A percentile compares a stretch with the other conserved stretches of the same genome.
These are phyloP conservation scores for Effrenium voratum DNA, from an alignment of 73 alveolate species.

Conservation along the genomic window DNA sequence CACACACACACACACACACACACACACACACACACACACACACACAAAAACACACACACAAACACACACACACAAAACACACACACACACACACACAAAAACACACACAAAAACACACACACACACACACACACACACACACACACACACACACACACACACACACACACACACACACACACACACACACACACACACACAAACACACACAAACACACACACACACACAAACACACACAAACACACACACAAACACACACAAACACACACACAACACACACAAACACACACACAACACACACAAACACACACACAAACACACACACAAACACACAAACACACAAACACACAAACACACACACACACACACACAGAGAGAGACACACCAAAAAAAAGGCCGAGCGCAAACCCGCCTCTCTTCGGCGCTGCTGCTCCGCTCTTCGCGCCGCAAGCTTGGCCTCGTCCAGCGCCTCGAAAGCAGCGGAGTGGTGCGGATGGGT, in stretches of 20 bases:
- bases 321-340: background rate
- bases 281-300: background rate
- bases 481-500: background rate
- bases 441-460: slow-evolving; percentile 64
- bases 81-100: too few relatives aligned
- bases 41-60: too few relatives aligned
- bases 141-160: too few relatives aligned
- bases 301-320: background rate
- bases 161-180: too few relatives aligned
- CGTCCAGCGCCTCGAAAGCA: slow-evolving; percentile 52
- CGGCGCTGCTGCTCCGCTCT: slow-evolving; percentile 89
- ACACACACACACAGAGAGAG: background rate
- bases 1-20: too few relatives aligned
- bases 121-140: too few relatives aligned
- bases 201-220: too few relatives aligned
- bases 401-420: slow-evolving; percentile 39
- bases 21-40: too few relatives aligned
- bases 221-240: background rate
- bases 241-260: background rate
- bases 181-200: too few relatives aligned
- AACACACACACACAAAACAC: too few relatives aligned
- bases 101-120: too few relatives aligned
- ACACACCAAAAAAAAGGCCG: background rate
- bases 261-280: background rate
- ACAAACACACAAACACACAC: background rate